A percentile compares a stretch with the other conserved stretches of the same genome.
Evolutionary conservation across 495 filamentous ascomycete genomes (phyloP).

Genomic region (Aeminium ludgeri): DNA sequence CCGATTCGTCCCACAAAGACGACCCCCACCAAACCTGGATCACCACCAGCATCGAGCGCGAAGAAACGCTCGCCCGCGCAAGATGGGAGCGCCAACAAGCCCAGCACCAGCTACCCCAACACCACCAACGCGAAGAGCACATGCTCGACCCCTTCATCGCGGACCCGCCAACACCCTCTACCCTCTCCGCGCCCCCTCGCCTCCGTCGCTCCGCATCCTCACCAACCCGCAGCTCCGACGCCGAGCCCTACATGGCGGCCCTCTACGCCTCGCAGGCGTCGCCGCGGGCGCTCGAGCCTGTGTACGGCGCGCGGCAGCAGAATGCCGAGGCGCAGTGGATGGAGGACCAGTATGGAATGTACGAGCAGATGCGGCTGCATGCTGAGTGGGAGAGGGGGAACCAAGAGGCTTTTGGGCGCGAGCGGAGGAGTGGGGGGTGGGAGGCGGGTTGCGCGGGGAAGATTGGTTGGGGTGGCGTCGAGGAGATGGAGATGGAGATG

Average conservation of each 20-base stretch:
- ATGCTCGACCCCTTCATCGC: constrained; percentile 9
- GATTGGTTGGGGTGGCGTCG: background rate
- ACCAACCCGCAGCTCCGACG: constrained; percentile 7
- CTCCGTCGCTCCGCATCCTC: no score
- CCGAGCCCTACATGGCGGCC: constrained; percentile 9
- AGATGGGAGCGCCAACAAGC: constrained; percentile 18
- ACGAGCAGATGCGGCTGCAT: constrained; percentile 15
- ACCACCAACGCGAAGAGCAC: constrained; percentile 7
- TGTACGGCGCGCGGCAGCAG: constrained; percentile 12
- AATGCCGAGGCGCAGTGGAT: background rate
- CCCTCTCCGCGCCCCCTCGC: no score
- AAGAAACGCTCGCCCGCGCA: constrained; percentile 24
- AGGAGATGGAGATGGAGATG: constrained; percentile 13
- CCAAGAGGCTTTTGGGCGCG: no score
- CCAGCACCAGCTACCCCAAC: background rate
- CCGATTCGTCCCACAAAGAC: constrained; percentile 11
- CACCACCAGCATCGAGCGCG: constrained; percentile 21
- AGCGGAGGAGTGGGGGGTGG: constrained; percentile 6
- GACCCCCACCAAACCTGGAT: constrained; percentile 16
- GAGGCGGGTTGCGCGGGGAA: background rate
- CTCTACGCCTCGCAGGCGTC: background rate
- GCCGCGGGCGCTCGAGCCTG: constrained; percentile 5
- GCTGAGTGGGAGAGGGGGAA: constrained; percentile 15
- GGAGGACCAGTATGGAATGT: constrained; percentile 12
- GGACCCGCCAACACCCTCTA: background rate